These are phyloP conservation scores for Leishmania amazonensis DNA, from an alignment of 208 protist genomes.

Conservation along the genomic window DNA sequence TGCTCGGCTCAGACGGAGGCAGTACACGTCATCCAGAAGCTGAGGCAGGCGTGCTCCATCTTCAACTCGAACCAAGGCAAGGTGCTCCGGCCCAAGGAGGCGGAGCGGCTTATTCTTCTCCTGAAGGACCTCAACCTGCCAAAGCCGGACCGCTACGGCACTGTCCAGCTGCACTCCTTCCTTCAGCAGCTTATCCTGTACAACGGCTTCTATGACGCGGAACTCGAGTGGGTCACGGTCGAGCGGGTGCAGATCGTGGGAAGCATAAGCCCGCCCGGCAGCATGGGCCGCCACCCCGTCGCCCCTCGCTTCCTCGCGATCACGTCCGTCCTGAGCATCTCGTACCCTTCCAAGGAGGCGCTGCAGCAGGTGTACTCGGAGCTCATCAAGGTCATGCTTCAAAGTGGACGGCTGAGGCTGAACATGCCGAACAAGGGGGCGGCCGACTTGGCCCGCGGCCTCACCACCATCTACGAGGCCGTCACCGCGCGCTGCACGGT, in stretches of 20 bases:
- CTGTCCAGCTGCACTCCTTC: slow-evolving; percentile 96
- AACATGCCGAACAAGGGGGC: slow-evolving; percentile 78
- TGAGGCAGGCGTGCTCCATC: slow-evolving; percentile 94
- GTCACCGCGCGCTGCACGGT: slow-evolving; percentile 91
- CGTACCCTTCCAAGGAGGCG: slow-evolving; percentile 94
- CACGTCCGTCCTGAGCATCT: slow-evolving; percentile 92
- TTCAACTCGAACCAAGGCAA: slow-evolving; percentile 93
- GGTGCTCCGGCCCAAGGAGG: slow-evolving; percentile 95
- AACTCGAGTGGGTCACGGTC: slow-evolving; percentile 96
- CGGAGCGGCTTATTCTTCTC: slow-evolving; percentile 94
- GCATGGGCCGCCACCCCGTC: slow-evolving; percentile 95
- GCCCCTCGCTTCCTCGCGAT: slow-evolving; percentile 96
- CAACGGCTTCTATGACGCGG: slow-evolving; percentile 95
- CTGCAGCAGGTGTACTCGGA: slow-evolving; percentile 95
- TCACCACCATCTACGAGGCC: slow-evolving; percentile 95
- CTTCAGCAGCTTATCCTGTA: slow-evolving; percentile 98
- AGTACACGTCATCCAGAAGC: slow-evolving; percentile 96
- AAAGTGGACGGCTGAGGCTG: slow-evolving; percentile 67
- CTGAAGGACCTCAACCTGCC: slow-evolving; percentile 98
- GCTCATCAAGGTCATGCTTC: slow-evolving; percentile 93
- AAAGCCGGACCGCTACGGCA: slow-evolving; percentile 98
- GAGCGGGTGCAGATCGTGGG: slow-evolving; percentile 96
- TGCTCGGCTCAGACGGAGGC: slow-evolving; percentile 96
- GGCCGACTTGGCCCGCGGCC: slow-evolving; percentile 90
- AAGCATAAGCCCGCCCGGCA: slow-evolving; percentile 96